Base-by-base conservation (phyloP, 2,329 filamentous ascomycete species). In the Parastagonospora nodorum region DNA sequence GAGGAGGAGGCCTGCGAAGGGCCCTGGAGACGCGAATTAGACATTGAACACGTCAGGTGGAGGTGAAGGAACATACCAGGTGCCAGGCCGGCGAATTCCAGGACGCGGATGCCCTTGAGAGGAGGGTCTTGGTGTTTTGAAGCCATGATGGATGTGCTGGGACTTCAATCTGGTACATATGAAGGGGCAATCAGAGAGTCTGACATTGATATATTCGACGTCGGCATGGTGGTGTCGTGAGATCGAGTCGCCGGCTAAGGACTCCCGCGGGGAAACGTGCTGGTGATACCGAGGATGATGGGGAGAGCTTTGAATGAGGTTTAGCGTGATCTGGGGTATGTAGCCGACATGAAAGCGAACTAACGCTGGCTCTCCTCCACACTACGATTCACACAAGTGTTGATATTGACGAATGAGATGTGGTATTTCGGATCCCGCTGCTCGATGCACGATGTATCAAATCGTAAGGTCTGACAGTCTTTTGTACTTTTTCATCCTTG, bases 1-100 rank as follows among this genome's bases (percentile, higher is more conserved):
- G 55, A 97, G 87, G 43, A 75, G 84, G 68, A 97, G 84, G 64
- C 92, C 92, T 42, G 91, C 88, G 72, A 94, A 97, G 37, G 92
- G 92, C 24, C 88, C 92, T 92, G 58, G 7, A 30, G n/a, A 32
- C 29, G 37, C n/a, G 8, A 2, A 39, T 60, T 30, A 45, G 38
- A 24, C 5, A 14, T 44, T 31, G 14, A 15, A 16, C 39, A 8
- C 7, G 8, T 48, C 4, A 24, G 30, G n/a, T 4, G 14, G 5
- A 15, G 2, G 4, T 12, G 14, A 36, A 32, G 12, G 33, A 8
- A 7, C 27, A 33, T 76, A 80, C 81, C 82, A 63, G 82, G 82
- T 42, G 82, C 82, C 28, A 88, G 75, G 27, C 85, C 85, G 19
- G 83, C 85, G 60, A 88, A 83, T 67, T 88, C 86, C 33, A 88